Evolutionary conservation across 139 green algal genomes (phyloP), one percentile per base, ranked within the genome.

Genomic region (Chloropicon primus): DNA sequence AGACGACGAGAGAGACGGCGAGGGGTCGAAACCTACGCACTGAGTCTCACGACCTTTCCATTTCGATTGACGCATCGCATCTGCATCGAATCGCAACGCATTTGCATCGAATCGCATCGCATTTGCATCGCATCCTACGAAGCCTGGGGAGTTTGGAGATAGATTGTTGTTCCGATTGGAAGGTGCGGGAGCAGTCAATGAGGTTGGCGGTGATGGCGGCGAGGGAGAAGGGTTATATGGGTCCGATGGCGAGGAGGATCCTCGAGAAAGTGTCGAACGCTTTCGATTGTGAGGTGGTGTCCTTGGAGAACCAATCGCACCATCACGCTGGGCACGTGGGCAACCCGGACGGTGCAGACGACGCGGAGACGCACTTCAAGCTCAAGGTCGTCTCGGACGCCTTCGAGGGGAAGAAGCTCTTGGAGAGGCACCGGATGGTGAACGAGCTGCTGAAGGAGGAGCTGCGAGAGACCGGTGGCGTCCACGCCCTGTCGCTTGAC

Each of bases 361-460:
- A 90, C 73, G 86, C 86, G 0, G 87, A 91, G 72, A 91, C 87
- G 5, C 87, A 91, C 28, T 91, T 91, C 77, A 86, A 79, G 25
- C 80, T 91, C 2, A 74, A 82, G 25, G 29, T 91, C 1, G 80
- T 89, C 5, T 88, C 84, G 1, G 27, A 79, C 0, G 78, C 72
- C 0, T 91, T 91, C 53, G 23, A 77, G 22, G 87, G 86, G 2
- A 86, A 86, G 74, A 76, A 28, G 22, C 25, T 84, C 2, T 82
- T 91, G 3, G 27, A 80, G 27, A 76, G 84, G 21, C 87, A 91
- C 53, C 76, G 86, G 54, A 75, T 89, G 73, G 80, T 91, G 22
- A 90, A 91, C 71, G 27, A 79, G 21, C 62, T 89, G 53, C 81
- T 90, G 21, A 54, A 82, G 22, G 74, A 78, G 23, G 73, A 79